phyloP scores from a whole-genome alignment of 768 basidiomycete genomes.

The Tremella yokohamensis region DNA sequence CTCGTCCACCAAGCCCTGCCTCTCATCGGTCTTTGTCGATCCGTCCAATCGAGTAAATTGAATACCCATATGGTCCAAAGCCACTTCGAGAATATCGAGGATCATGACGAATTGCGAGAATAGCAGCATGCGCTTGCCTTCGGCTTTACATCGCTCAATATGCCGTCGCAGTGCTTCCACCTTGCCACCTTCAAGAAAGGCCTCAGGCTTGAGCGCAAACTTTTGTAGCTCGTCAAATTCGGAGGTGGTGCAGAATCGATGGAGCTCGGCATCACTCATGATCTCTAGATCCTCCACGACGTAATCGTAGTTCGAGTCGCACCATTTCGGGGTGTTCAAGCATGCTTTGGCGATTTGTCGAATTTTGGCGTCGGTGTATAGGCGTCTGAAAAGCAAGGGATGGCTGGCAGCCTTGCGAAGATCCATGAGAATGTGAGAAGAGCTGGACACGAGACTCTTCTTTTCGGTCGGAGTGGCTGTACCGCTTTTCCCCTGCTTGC shows the following conservation, averaged over 20 bases:
- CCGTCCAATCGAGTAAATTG: constrained; percentile 84
- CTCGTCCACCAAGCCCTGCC: constrained; percentile 90
- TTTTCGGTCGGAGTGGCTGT: constrained; percentile 46
- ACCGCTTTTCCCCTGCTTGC: constrained; percentile 23
- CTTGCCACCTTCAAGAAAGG: constrained; percentile 85
- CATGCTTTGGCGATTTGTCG: constrained; percentile 72
- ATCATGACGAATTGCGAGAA: constrained; percentile 98
- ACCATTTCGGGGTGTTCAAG: constrained; percentile 88
- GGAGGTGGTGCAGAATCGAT: constrained; percentile 65
- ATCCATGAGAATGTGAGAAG: constrained; percentile 95
- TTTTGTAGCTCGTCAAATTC: constrained; percentile 58
- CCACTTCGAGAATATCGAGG: constrained; percentile 81
- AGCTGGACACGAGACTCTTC: constrained; percentile 55
- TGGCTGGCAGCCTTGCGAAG: constrained; percentile 93
- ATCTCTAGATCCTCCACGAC: constrained; percentile 97
- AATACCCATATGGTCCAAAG: constrained; percentile 68
- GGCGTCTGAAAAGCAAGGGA: constrained; percentile 88
- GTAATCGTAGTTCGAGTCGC: constrained; percentile 71
- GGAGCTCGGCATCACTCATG: constrained; percentile 96
- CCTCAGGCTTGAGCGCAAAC: constrained; percentile 67
- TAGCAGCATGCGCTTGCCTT: constrained; percentile 78
- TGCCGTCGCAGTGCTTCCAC: constrained; percentile 69
- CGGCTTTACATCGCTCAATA: constrained; percentile 62
- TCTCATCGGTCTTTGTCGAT: constrained; percentile 85
- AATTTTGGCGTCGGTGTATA: constrained; percentile 73